These are phyloP conservation scores for Ligustrum vulgare DNA, from an alignment of 257 asterid species.

Conservation along the genomic window DNA sequence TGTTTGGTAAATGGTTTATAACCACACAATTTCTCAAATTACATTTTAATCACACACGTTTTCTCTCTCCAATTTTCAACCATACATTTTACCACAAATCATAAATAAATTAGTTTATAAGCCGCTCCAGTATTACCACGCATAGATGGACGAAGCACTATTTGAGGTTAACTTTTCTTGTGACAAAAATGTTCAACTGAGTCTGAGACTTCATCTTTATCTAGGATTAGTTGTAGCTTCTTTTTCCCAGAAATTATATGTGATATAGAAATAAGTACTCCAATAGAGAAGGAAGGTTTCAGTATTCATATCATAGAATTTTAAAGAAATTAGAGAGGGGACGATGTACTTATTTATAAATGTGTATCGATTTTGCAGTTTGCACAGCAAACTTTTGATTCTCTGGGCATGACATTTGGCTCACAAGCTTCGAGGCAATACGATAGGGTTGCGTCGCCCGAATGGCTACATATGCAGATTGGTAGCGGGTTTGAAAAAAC, in stretches of 20 bases:
- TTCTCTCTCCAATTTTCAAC: too few species aligned
- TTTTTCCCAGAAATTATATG: not conserved
- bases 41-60: too few species aligned
- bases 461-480: conserved; percentile 93
- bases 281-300: not conserved
- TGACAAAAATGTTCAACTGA: not conserved
- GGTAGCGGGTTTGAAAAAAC: conserved; percentile 82
- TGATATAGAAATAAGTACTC: not conserved
- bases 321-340: not conserved
- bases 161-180: not conserved
- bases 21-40: too few species aligned
- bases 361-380: conserved; percentile 42
- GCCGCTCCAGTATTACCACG: too few species aligned
- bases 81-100: too few species aligned
- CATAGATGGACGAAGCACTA: not conserved
- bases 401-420: conserved; percentile 57
- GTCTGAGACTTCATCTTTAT: not conserved
- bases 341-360: not conserved
- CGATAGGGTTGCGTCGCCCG: conserved; percentile 65
- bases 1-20: too few species aligned
- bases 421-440: conserved; percentile 67
- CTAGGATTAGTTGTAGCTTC: not conserved
- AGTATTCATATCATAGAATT: not conserved
- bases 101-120: too few species aligned
- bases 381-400: conserved; percentile 59